Percentiles rank a stretch among this genome's conserved stretches.
phyloP scores from a whole-genome alignment of 805 yeast species.

The Blastobotrys terrestris region DNA sequence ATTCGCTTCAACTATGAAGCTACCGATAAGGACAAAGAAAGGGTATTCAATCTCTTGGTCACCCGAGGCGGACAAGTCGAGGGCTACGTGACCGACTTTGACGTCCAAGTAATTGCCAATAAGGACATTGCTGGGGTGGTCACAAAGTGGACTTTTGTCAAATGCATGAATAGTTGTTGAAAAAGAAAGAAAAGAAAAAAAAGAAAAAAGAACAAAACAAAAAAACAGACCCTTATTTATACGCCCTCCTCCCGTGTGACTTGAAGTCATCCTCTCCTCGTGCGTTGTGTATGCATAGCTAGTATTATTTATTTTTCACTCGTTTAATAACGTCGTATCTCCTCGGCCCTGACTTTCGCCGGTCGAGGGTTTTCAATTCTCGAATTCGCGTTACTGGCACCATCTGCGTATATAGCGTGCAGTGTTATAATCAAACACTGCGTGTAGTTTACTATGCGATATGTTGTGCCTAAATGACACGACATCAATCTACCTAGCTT shows the following conservation, averaged over 20 bases:
- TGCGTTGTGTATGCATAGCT: not conserved
- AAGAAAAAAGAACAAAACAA: too few species aligned
- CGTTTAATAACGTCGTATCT: not conserved
- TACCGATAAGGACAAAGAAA: not conserved
- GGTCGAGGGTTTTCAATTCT: too few species aligned
- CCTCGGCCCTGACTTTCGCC: not conserved
- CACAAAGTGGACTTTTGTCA: not conserved
- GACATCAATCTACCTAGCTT: too few species aligned
- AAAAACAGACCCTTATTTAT: not conserved
- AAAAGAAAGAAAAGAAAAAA: too few species aligned
- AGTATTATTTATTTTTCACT: not conserved
- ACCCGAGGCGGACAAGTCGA: conserved; percentile 4
- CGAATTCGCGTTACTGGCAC: too few species aligned
- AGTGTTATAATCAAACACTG: too few species aligned
- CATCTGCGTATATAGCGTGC: too few species aligned
- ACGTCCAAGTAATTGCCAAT: conserved; percentile 7
- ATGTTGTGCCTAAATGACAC: too few species aligned
- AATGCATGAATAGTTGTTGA: conserved; percentile 5
- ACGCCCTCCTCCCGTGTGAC: too few species aligned
- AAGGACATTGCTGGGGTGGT: conserved; percentile 5
- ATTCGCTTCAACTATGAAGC: conserved; percentile 3
- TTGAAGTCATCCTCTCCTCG: too few species aligned
- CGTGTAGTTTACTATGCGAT: too few species aligned
- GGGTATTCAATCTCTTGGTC: not conserved
- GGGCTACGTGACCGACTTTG: conserved; percentile 2